phyloP scores from a whole-genome alignment of 768 basidiomycete species.

The Naganishia vishniacii region DNA sequence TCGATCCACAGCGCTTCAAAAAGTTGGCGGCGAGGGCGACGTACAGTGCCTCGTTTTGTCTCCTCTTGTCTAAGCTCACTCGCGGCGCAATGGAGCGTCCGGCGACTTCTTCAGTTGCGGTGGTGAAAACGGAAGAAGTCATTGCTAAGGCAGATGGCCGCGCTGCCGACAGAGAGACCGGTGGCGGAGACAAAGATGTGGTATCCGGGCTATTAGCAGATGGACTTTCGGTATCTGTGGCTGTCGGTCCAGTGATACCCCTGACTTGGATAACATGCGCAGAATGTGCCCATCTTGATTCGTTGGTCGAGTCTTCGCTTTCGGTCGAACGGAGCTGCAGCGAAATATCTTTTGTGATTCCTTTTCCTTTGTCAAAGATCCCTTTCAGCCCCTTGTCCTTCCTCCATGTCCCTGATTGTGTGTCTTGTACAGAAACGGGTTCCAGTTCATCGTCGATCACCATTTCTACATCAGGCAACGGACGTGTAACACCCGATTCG shows the following conservation, averaged over 20 bases:
- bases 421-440: not conserved
- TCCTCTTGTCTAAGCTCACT: not conserved
- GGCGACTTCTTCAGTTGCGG: not conserved
- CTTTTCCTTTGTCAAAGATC: not conserved
- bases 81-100: not conserved
- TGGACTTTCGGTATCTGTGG: conserved; percentile 13
- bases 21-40: not conserved
- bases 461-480: not conserved
- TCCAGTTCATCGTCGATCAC: conserved; percentile 16
- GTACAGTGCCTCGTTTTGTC: conserved; percentile 9
- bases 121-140: not conserved
- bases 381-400: not conserved
- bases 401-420: not conserved
- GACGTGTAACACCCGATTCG: not conserved
- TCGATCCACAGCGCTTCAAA: conserved; percentile 1
- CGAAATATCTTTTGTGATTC: not conserved
- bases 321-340: not conserved
- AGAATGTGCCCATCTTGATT: not conserved
- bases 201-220: not conserved
- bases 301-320: no score
- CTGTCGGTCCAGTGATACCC: conserved; percentile 7
- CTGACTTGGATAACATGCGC: not conserved
- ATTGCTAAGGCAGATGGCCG: not conserved
- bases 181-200: not conserved
- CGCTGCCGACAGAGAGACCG: not conserved